Conservation (phyloP, 257 asterid species). For the Rehmannia glutinosa region DNA sequence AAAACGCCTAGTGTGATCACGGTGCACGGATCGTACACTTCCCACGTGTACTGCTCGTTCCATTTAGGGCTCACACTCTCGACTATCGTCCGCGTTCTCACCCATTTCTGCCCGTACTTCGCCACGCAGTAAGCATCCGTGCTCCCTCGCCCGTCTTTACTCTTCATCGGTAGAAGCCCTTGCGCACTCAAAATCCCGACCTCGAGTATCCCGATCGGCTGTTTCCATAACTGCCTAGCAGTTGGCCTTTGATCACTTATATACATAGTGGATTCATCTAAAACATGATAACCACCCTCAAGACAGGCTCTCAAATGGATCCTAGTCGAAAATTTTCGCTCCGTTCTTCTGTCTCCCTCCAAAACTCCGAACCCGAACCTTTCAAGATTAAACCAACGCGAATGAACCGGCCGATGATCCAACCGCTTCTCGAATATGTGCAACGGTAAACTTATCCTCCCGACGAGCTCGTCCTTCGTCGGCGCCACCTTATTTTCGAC, state of each 20-base stretch:
- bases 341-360: conserved; percentile 59
- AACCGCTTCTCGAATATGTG: conserved; percentile 49
- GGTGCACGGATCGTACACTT: conserved; percentile 77
- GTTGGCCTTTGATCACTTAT: conserved; percentile 77
- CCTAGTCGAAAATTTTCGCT: conserved; percentile 55
- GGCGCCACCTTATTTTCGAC: conserved; percentile 40
- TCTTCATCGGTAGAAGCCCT: conserved; percentile 52
- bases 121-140: conserved; percentile 79
- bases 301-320: conserved; percentile 58
- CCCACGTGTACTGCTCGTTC: conserved; percentile 89
- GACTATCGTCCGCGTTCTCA: conserved; percentile 65
- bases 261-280: conserved; percentile 70
- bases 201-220: conserved; percentile 66
- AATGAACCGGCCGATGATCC: conserved; percentile 58
- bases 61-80: conserved; percentile 59
- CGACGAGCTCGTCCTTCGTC: conserved; percentile 54
- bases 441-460: conserved; percentile 49
- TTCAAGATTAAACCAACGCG: conserved; percentile 69
- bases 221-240: conserved; percentile 67
- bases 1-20: conserved; percentile 63
- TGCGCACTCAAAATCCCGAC: conserved; percentile 64
- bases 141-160: conserved; percentile 39
- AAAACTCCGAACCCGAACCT: conserved; percentile 47
- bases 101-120: conserved; percentile 79
- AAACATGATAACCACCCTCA: conserved; percentile 72